Conservation (phyloP, 306 rosid species). For the Vigna reflexopilosa region DNA sequence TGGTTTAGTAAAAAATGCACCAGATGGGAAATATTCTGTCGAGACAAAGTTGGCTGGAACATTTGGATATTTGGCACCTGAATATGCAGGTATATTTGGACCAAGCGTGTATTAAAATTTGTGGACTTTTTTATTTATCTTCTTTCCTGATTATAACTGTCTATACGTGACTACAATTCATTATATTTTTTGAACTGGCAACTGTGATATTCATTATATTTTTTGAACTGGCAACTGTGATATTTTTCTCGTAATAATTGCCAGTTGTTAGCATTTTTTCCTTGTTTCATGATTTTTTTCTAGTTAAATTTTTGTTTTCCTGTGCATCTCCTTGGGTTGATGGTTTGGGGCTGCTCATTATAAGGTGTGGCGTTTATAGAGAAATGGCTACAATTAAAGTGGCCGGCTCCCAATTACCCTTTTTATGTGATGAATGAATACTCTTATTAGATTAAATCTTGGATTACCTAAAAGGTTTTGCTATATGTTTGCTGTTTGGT, state of each 20-base stretch:
- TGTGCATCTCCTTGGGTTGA: not conserved
- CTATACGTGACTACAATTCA: not conserved
- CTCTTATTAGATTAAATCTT: not conserved
- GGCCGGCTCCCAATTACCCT: not conserved
- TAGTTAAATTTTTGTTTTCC: not conserved
- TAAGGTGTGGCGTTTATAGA: no score
- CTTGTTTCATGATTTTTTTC: not conserved
- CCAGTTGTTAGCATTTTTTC: conserved; percentile 6
- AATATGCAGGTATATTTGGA: conserved; percentile 73
- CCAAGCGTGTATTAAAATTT: not conserved
- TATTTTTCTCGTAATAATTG: not conserved
- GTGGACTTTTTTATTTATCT: not conserved
- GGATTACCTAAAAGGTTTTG: not conserved
- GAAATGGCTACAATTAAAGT: not conserved
- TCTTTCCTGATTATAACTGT: not conserved
- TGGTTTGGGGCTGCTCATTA: no score
- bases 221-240: not conserved
- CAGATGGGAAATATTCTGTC: conserved; percentile 84
- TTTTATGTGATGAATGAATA: not conserved
- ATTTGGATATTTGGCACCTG: conserved; percentile 91
- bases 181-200: not conserved
- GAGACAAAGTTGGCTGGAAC: conserved; percentile 91
- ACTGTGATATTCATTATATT: not conserved
- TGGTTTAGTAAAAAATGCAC: conserved; percentile 86
- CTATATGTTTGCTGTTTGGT: not conserved